Percentiles rank a stretch among this genome's conserved stretches.
phyloP scores from a whole-genome alignment of 2,329 filamentous ascomycete species.

The Septoria petroselini region DNA sequence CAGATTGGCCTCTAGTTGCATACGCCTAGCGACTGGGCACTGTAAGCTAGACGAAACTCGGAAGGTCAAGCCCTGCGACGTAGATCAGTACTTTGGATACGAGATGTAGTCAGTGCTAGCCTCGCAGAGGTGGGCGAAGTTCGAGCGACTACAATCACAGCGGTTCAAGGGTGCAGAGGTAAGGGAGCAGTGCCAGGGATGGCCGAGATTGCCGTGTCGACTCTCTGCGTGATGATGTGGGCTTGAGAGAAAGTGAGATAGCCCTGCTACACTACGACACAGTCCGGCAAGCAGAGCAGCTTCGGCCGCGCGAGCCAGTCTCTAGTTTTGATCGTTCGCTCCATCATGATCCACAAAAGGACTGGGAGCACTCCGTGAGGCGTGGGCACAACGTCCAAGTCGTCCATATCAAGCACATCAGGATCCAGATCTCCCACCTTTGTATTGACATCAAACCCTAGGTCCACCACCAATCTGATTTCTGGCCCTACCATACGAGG shows the following conservation, averaged over 20 bases:
- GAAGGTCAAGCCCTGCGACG: constrained; percentile 2
- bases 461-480: background rate
- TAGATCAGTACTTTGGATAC: constrained; percentile 1
- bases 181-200: too few species aligned
- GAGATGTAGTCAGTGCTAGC: too few species aligned
- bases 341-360: background rate
- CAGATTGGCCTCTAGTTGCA: background rate
- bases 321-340: background rate
- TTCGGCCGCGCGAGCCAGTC: background rate
- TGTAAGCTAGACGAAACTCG: background rate
- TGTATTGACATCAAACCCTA: background rate
- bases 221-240: too few species aligned
- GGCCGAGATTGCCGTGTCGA: too few species aligned
- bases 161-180: too few species aligned
- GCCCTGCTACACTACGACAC: background rate
- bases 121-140: too few species aligned
- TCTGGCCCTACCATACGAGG: background rate
- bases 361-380: background rate
- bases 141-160: too few species aligned
- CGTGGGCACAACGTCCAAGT: background rate
- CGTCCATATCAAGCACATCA: background rate
- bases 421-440: background rate
- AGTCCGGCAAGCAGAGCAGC: background rate
- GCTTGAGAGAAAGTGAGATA: too few species aligned
- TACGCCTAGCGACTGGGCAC: constrained; percentile 3